phyloP scores from a whole-genome alignment of 2,329 filamentous ascomycete species.

The Fusarium gaditjirri region DNA sequence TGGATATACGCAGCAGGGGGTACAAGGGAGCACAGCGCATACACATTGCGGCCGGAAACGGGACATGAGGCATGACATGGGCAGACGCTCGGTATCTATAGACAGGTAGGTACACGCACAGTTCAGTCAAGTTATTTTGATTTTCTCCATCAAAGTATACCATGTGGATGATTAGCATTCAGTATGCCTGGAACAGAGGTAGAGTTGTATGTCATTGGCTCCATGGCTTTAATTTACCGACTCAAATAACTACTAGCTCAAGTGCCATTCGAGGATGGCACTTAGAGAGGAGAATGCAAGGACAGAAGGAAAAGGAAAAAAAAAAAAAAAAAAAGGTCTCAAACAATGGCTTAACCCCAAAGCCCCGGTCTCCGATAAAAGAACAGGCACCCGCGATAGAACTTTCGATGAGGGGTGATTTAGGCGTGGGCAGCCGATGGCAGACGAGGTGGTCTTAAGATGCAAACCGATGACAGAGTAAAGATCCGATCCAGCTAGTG shows the following conservation, averaged over 20 bases:
- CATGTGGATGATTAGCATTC: constrained; percentile 11
- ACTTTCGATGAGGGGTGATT: constrained; percentile 35
- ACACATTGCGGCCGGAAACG: constrained; percentile 30
- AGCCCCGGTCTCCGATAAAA: constrained; percentile 8
- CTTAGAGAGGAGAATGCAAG: constrained; percentile 1
- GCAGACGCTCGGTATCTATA: background rate
- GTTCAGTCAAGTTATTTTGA: constrained; percentile 13
- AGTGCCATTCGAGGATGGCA: constrained; percentile 13
- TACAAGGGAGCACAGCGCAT: constrained; percentile 16
- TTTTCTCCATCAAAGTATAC: background rate
- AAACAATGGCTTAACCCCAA: constrained; percentile 32
- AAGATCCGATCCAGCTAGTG: constrained; percentile 45
- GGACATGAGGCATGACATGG: constrained; percentile 28
- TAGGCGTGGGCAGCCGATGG: constrained; percentile 38
- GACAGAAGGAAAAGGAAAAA: background rate
- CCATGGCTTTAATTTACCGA: constrained; percentile 18
- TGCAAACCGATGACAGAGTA: constrained; percentile 40
- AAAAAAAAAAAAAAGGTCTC: constrained; percentile 11
- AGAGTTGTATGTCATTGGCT: constrained; percentile 29
- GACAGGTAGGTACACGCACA: background rate
- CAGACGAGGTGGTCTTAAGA: constrained; percentile 19
- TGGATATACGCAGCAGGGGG: constrained; percentile 16
- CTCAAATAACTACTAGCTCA: constrained; percentile 10
- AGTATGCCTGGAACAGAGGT: constrained; percentile 15
- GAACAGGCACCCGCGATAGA: constrained; percentile 21